Base-by-base conservation (phyloP, 1,284 basidiomycete genomes). In the Cystobasidium pallidum region DNA sequence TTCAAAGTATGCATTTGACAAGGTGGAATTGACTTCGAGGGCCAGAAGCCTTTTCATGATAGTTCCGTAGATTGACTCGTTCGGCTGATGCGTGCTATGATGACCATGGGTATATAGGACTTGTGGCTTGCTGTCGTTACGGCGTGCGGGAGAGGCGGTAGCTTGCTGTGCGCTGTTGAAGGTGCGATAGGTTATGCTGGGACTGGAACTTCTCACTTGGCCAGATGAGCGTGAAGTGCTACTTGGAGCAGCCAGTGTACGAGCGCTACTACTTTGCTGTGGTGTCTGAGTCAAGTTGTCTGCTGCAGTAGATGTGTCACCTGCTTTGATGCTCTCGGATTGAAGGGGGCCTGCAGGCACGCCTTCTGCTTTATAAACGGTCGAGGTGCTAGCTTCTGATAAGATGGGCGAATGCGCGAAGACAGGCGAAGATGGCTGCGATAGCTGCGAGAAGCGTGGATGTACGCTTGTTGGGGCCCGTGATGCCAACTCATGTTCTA, bases 21-120 rank as follows among this genome's bases (percentile, higher is more conserved):
- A 83, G 0, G 91, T 93, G 49, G 92, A 90, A 78, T 96, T 96
- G 7, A 86, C 86, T 80, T 99, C 95, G 3, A 99, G 85, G 6
- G 88, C 87, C 6, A 86, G 87, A 15, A 99, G 85, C 1, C 94
- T 88, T 75, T 97, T 95, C 87, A 94, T 94, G 77, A 99, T 99
- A 11, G 90, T 92, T 11, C 93, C 89, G 79, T 96, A 99, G 78
- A 99, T 95, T 0, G 92, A 95, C 81, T 99, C 94, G n/a, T 91
- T 91, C 2, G 87, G 86, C 32, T 85, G 82, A 2, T 81, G 75
- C 8, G 77, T 28, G 30, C 32, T 59, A 21, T 32, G 30, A 21
- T 54, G 49, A 28, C 28, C 49, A 32, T 71, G 68, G 4, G 68
- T 63, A n/a, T 71, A 71, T 1, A 71, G 41, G 19, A 64, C 34